Base-by-base conservation (phyloP, 805 yeast species). In the Lachancea quebecensis region DNA sequence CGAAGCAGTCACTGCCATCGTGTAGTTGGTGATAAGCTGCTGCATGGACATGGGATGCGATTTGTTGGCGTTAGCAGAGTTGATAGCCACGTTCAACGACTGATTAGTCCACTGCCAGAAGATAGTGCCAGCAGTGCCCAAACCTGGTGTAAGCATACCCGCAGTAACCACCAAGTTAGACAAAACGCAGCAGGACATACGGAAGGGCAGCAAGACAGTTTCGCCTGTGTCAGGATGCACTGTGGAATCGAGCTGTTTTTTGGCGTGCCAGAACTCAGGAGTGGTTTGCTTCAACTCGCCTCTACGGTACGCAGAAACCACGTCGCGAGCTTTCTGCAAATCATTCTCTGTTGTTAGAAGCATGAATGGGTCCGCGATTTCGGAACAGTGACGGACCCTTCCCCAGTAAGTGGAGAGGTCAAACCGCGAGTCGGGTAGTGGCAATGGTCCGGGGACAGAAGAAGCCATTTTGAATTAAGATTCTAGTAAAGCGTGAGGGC, bases 81-180 rank as follows among this genome's bases (percentile, higher is more conserved):
- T 93, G 54, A 93, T 87, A 2, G 99, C 99, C 46, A 93, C 99
- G 60, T 93, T 93, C 52, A 93, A 74, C 17, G 96, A 87, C 68
- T 93, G 99, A 68, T 93, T 93, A 16, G 97, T 95, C 63, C 93
- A 79, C 69, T 93, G 99, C 99, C 99, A 93, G 67, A 93, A 91
- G 17, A 89, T 62, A 0, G 98, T 91, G 33, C 99, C 99, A 0
- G 76, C 79, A 9, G 89, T 80, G 9, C 95, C 95, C 60, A 93
- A 66, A 45, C 85, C 85, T 7, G 99, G 99, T 1, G 97, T 91
- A 53, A 93, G 75, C 99, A 93, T 93, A 53, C 99, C 99, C 3
- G 85, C 91, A 5, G 98, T 91, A 41, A 93, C 98, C 17, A 91
- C 91, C 66, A 93, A 69, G 65, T 93, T 93, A 10, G 96, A 87